Percentiles rank a stretch among this genome's conserved stretches.
phyloP scores from a whole-genome alignment of 208 protist genomes.

The Trypanosoma conorhini region DNA sequence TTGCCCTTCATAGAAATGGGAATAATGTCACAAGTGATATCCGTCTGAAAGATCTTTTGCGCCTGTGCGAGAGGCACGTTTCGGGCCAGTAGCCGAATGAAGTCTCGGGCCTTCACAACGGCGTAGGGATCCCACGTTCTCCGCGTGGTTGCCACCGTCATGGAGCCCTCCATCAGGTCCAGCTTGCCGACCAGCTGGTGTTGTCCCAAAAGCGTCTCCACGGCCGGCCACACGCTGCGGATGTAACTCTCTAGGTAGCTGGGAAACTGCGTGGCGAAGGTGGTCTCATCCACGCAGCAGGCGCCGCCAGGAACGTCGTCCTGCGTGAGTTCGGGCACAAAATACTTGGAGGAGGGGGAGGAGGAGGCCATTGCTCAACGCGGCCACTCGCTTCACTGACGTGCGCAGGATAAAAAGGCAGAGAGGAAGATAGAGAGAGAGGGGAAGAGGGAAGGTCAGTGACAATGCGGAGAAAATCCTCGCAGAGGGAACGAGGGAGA shows the following conservation, averaged over 20 bases:
- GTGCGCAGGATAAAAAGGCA: background rate
- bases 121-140: slow-evolving; percentile 99
- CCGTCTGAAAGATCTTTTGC: slow-evolving; percentile 97
- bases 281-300: slow-evolving; percentile 94
- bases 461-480: background rate
- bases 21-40: slow-evolving; percentile 98
- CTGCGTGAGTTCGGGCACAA: slow-evolving; percentile 76
- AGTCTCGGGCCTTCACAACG: slow-evolving; percentile 98
- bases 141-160: slow-evolving; percentile 98
- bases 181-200: slow-evolving; percentile 95
- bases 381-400: background rate
- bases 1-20: slow-evolving; percentile 96
- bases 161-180: slow-evolving; percentile 96
- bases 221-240: slow-evolving; percentile 93
- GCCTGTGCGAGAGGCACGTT: slow-evolving; percentile 97
- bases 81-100: slow-evolving; percentile 97
- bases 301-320: slow-evolving; percentile 88
- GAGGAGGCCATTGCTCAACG: slow-evolving; percentile 28
- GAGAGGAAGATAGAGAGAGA: too few species aligned
- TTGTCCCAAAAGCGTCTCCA: slow-evolving; percentile 92
- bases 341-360: slow-evolving; percentile 66
- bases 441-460: too few species aligned
- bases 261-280: slow-evolving; percentile 98
- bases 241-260: slow-evolving; percentile 99
- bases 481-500: background rate